These are phyloP conservation scores for Nemania diffusa DNA, from an alignment of 2,329 filamentous ascomycete species.

Conservation along the genomic window DNA sequence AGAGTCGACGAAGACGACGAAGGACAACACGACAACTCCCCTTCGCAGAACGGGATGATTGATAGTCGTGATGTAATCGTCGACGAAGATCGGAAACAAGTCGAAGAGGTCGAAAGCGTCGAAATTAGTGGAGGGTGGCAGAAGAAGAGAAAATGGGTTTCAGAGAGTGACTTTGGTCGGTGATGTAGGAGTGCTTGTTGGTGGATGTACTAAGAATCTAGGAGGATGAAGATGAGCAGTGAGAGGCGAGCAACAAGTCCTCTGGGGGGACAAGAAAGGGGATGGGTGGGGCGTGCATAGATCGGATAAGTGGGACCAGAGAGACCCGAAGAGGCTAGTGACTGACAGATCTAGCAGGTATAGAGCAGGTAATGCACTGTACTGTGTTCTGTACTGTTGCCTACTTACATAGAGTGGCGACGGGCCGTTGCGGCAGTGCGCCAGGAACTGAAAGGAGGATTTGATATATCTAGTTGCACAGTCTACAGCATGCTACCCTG, in stretches of 20 bases:
- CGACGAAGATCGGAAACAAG: slow-evolving; percentile 17
- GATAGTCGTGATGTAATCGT: slow-evolving; percentile 28
- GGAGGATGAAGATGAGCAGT: slow-evolving; percentile 22
- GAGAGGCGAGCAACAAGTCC: slow-evolving; percentile 15
- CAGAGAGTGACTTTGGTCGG: slow-evolving; percentile 39
- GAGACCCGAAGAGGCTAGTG: slow-evolving; percentile 8
- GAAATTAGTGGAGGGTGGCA: slow-evolving; percentile 31
- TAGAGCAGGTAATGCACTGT: not conserved
- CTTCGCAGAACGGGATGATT: slow-evolving; percentile 36
- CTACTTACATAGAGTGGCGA: not conserved
- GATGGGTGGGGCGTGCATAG: slow-evolving; percentile 20
- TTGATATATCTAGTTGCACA: no score
- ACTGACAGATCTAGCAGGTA: not conserved
- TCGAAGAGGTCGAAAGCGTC: slow-evolving; percentile 23
- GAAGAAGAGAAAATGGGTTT: slow-evolving; percentile 32
- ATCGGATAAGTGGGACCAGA: slow-evolving; percentile 11
- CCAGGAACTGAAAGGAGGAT: not conserved
- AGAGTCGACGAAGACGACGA: slow-evolving; percentile 14
- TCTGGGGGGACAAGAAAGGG: slow-evolving; percentile 30
- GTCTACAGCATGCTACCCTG: no score
- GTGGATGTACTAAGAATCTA: slow-evolving; percentile 23
- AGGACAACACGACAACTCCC: slow-evolving; percentile 27
- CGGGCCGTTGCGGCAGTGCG: not conserved
- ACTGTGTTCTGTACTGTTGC: not conserved
- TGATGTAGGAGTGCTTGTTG: slow-evolving; percentile 28